Conservation (phyloP, 2,329 filamentous ascomycete genomes). For the Cladosporium sp. region DNA sequence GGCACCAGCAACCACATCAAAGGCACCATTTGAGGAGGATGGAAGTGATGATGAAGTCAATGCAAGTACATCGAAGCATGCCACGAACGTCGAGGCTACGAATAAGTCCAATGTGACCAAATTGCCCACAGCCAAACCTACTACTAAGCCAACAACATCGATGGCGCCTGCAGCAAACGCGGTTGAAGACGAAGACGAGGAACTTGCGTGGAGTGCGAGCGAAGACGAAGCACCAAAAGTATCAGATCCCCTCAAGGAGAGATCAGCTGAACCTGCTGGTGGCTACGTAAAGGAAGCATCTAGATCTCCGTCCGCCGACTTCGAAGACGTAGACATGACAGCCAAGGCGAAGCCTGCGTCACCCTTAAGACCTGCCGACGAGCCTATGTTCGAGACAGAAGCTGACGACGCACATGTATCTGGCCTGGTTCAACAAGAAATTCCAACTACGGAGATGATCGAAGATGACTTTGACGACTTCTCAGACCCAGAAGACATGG, state of each 20-base stretch:
- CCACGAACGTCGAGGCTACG: background rate
- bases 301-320: slow-evolving; percentile 45
- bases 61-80: too few species aligned
- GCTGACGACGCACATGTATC: background rate
- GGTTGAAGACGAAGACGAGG: slow-evolving; percentile 28
- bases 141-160: background rate
- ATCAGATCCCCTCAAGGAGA: background rate
- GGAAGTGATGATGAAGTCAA: background rate
- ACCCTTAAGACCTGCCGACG: background rate
- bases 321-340: slow-evolving; percentile 47
- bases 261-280: slow-evolving; percentile 7
- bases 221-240: slow-evolving; percentile 34
- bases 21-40: background rate
- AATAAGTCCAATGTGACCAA: too few species aligned
- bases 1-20: background rate
- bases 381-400: background rate
- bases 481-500: slow-evolving; percentile 88
- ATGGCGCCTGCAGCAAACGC: background rate
- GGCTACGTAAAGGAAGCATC: slow-evolving; percentile 3
- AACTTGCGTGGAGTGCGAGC: slow-evolving; percentile 52
- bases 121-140: background rate
- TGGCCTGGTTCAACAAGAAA: slow-evolving; percentile 28
- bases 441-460: slow-evolving; percentile 11
- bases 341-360: background rate
- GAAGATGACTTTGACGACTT: slow-evolving; percentile 42